A percentile compares a stretch with the other conserved stretches of the same genome.
Evolutionary conservation across 306 rosid species (phyloP).

Genomic region (Cicer chorassanicum): DNA sequence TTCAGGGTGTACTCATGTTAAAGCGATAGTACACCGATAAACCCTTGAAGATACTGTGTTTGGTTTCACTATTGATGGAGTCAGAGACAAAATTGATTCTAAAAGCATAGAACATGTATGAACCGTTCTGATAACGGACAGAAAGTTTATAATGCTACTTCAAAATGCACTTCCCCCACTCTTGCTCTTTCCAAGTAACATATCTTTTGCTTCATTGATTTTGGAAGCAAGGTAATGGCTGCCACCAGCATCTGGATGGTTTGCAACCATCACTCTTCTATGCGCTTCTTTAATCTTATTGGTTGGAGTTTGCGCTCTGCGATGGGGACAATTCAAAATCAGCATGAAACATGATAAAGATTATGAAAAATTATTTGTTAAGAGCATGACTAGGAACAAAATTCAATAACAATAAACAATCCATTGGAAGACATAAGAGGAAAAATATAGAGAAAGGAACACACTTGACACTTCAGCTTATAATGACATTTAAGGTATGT

Average conservation of each 20-base stretch:
- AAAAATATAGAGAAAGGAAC: slow-evolving; percentile 3
- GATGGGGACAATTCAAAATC: slow-evolving; percentile 22
- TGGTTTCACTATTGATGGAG: background rate
- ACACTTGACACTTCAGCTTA: background rate
- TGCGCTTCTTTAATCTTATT: slow-evolving; percentile 88
- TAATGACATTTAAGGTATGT: background rate
- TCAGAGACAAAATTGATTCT: background rate
- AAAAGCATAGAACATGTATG: background rate
- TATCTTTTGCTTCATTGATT: slow-evolving; percentile 88
- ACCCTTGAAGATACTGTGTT: background rate
- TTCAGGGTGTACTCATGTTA: background rate
- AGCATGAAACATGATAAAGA: slow-evolving; percentile 18
- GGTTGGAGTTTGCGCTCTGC: slow-evolving; percentile 64
- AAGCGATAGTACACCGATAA: no score
- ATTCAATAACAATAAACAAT: background rate
- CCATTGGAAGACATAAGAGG: slow-evolving; percentile 4
- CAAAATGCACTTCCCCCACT: slow-evolving; percentile 76
- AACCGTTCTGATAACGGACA: slow-evolving; percentile 5
- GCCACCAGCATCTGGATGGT: slow-evolving; percentile 98
- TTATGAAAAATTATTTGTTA: background rate
- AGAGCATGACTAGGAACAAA: slow-evolving; percentile 9
- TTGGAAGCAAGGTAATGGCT: slow-evolving; percentile 96
- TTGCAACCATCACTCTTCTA: slow-evolving; percentile 93
- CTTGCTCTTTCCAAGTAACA: slow-evolving; percentile 68
- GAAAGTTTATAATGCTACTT: slow-evolving; percentile 24